A percentile compares a stretch with the other conserved stretches of the same genome.
phyloP scores from a whole-genome alignment of 2,329 filamentous ascomycete genomes.

The Drechmeria coniospora region DNA sequence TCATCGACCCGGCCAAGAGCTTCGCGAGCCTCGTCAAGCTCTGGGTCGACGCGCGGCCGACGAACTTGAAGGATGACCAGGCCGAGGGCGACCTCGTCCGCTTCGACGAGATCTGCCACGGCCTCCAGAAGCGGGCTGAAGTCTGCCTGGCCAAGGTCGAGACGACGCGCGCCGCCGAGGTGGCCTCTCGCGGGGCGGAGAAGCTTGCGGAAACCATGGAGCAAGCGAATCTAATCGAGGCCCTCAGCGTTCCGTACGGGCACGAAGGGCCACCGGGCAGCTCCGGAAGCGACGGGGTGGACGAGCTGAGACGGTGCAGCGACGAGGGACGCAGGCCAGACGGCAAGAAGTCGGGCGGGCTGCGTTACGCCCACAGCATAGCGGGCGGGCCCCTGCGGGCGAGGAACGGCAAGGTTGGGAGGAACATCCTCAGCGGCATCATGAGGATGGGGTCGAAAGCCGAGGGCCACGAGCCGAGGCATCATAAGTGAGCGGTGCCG shows the following conservation, averaged over 20 bases:
- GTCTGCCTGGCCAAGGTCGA: slow-evolving; percentile 36
- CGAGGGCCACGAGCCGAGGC: slow-evolving; percentile 24
- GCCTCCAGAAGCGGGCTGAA: slow-evolving; percentile 34
- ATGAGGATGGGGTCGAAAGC: slow-evolving; percentile 26
- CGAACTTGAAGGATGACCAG: slow-evolving; percentile 18
- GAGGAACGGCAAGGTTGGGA: slow-evolving; percentile 24
- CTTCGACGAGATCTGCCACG: slow-evolving; percentile 36
- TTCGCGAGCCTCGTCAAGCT: slow-evolving; percentile 71
- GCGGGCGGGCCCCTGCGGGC: slow-evolving; percentile 15
- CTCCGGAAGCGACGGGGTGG: slow-evolving; percentile 31
- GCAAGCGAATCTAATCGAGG: slow-evolving; percentile 22
- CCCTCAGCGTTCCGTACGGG: slow-evolving; percentile 15
- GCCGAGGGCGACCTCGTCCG: slow-evolving; percentile 34
- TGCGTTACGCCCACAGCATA: slow-evolving; percentile 14
- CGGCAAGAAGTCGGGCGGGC: slow-evolving; percentile 11
- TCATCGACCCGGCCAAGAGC: slow-evolving; percentile 77
- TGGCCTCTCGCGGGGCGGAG: slow-evolving; percentile 13
- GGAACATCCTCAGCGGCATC: slow-evolving; percentile 27
- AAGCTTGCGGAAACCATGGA: slow-evolving; percentile 34
- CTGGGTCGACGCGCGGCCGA: slow-evolving; percentile 47
- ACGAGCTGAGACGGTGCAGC: slow-evolving; percentile 14
- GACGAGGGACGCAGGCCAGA: slow-evolving; percentile 17
- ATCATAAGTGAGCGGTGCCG: slow-evolving; percentile 6
- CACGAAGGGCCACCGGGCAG: slow-evolving; percentile 28
- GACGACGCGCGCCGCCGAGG: slow-evolving; percentile 23